Conservation (phyloP, 2,329 filamentous ascomycete species). For the Neocatenulostroma microsporum region DNA sequence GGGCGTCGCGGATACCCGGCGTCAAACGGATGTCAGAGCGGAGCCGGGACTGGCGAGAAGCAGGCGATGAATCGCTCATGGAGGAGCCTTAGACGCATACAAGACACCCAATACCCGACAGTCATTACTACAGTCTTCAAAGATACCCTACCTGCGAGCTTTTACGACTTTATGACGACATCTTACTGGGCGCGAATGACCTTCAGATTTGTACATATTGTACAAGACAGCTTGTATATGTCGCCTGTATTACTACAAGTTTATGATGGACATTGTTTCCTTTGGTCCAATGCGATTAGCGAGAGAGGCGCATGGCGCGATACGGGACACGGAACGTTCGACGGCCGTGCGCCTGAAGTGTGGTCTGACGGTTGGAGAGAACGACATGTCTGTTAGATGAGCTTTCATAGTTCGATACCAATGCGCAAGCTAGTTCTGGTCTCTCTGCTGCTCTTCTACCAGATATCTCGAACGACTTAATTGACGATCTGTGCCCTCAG, state of each 20-base stretch:
- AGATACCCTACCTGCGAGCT: slow-evolving; percentile 2
- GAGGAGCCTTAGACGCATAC: slow-evolving; percentile 9
- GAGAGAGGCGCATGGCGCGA: background rate
- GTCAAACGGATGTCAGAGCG: slow-evolving; percentile 73
- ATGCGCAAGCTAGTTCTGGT: too few species aligned
- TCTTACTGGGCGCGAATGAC: background rate
- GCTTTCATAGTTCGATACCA: too few species aligned
- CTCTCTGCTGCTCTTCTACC: too few species aligned
- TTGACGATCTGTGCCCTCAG: too few species aligned
- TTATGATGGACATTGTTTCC: background rate
- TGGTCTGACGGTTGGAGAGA: too few species aligned
- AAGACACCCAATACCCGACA: background rate
- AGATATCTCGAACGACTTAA: too few species aligned
- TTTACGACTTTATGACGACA: background rate
- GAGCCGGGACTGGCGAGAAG: slow-evolving; percentile 87
- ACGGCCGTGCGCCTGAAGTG: too few species aligned
- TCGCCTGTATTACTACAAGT: slow-evolving; percentile 4
- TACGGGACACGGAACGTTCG: too few species aligned
- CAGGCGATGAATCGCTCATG: slow-evolving; percentile 34
- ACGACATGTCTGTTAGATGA: too few species aligned
- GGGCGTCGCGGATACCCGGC: slow-evolving; percentile 74
- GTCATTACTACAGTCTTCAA: background rate
- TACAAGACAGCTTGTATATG: background rate
- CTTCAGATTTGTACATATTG: slow-evolving; percentile 3
- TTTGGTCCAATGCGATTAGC: background rate